Base-by-base conservation (phyloP, 2,329 filamentous ascomycete species). In the Aquanectria penicillioides region DNA sequence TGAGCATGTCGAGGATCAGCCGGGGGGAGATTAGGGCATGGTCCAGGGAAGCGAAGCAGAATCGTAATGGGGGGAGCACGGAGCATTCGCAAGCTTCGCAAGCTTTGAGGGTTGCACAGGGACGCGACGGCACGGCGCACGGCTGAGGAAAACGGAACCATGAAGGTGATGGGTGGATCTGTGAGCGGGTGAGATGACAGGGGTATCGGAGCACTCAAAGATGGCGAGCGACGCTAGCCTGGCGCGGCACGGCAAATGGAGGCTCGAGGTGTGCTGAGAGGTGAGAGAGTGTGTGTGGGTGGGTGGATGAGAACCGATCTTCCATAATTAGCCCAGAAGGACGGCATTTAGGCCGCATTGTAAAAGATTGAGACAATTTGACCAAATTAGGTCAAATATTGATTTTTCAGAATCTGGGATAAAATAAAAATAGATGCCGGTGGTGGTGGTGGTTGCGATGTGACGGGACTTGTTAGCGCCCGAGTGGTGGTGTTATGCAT, bases 401-500 rank as follows among this genome's bases (percentile, higher is more conserved):
- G 56, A 8, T 20, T n/a, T 26, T n/a, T n/a, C 44, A 37, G 23
- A 67, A 69, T 63, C 50, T 53, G 71, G 69, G 62, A 65, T 68
- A 71, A 75, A 37, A 50, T 40, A 49, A 49, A 49, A 49, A 49
- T 49, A 49, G 46, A 37, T 49, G 46, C 31, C 23, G 22, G 23
- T 38, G 23, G n/a, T n/a, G 13, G 33, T 46, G 33, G 33, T 37
- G 29, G 48, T 40, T 15, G 41, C 55, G 61, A 61, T 62, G 60
- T 65, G 62, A 68, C 62, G 64, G 53, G 50, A 57, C 44, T 47
- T 62, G 59, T 68, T 70, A 70, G 65, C 66, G 67, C 68, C 63
- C 40, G 50, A 47, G 56, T 59, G 51, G 56, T 59, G 51, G 57
- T 66, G 60, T 52, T 61, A 44, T 56, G 59, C 60, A 58, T 59